Conservation (phyloP, 257 asterid species). For the Gentiana dahurica region DNA sequence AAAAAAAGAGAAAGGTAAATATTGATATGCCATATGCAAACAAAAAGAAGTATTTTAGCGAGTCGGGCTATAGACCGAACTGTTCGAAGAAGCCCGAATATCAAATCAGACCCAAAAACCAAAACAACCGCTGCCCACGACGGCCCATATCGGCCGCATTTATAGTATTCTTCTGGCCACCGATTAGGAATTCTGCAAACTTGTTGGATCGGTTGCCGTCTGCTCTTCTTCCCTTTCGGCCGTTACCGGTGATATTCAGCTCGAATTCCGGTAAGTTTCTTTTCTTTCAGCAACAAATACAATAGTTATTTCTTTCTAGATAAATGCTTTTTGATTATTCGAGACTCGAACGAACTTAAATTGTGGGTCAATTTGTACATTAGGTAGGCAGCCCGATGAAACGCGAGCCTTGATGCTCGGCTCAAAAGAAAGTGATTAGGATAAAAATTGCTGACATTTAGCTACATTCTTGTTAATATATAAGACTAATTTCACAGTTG, state of each 20-base stretch:
- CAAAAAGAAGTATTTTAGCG: background rate
- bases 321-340: background rate
- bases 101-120: constrained; percentile 9
- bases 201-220: background rate
- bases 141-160: constrained; percentile 21
- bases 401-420: no score
- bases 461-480: no score
- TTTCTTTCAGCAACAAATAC: background rate
- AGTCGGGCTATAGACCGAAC: constrained; percentile 15
- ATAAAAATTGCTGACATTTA: background rate
- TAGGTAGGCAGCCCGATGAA: no score
- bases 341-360: background rate
- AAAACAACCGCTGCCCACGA: background rate
- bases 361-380: no score
- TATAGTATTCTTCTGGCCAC: background rate
- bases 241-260: constrained; percentile 7
- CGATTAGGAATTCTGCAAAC: constrained; percentile 3
- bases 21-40: background rate
- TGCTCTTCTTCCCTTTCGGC: constrained; percentile 4
- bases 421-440: background rate
- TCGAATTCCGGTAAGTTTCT: constrained; percentile 11
- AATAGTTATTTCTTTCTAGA: background rate
- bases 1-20: no score
- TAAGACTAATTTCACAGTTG: no score
- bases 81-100: constrained; percentile 13